A percentile compares a stretch with the other conserved stretches of the same genome.
phyloP scores from a whole-genome alignment of 2,329 filamentous ascomycete species.

The Sporothrix luriei region DNA sequence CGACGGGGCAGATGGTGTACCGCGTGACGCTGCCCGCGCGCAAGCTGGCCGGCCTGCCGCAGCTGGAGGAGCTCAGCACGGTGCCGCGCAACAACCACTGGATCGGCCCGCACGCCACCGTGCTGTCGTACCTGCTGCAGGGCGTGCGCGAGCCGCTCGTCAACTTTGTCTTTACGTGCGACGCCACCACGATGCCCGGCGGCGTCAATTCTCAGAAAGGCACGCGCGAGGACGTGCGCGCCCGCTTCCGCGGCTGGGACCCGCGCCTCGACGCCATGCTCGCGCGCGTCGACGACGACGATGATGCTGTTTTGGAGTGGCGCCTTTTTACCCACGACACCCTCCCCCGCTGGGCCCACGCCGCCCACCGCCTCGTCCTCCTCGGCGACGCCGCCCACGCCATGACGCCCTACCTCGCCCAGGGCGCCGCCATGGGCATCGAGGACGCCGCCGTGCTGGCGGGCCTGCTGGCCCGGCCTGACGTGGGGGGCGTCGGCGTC shows the following conservation, averaged over 20 bases:
- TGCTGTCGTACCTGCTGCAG: slow-evolving; percentile 29
- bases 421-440: slow-evolving; percentile 54
- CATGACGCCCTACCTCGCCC: slow-evolving; percentile 52
- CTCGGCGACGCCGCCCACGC: slow-evolving; percentile 56
- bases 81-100: slow-evolving; percentile 56
- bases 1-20: slow-evolving; percentile 56
- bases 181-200: slow-evolving; percentile 24
- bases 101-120: slow-evolving; percentile 51
- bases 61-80: slow-evolving; percentile 49
- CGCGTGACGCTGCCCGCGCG: slow-evolving; percentile 46
- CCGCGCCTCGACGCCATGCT: slow-evolving; percentile 31
- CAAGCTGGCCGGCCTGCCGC: slow-evolving; percentile 46
- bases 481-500: slow-evolving; percentile 21
- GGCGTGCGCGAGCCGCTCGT: slow-evolving; percentile 31
- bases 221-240: slow-evolving; percentile 28
- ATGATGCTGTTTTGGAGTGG: slow-evolving; percentile 32
- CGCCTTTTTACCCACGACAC: slow-evolving; percentile 31
- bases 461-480: slow-evolving; percentile 41
- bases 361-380: slow-evolving; percentile 44
- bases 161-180: slow-evolving; percentile 34
- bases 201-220: slow-evolving; percentile 30
- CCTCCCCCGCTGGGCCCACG: slow-evolving; percentile 29
- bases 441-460: slow-evolving; percentile 54
- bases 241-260: slow-evolving; percentile 33
- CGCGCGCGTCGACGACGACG: slow-evolving; percentile 23